A percentile compares a stretch with the other conserved stretches of the same genome.
Evolutionary conservation across 257 asterid genomes (phyloP).

Genomic region (Solanum ossicruentum): DNA sequence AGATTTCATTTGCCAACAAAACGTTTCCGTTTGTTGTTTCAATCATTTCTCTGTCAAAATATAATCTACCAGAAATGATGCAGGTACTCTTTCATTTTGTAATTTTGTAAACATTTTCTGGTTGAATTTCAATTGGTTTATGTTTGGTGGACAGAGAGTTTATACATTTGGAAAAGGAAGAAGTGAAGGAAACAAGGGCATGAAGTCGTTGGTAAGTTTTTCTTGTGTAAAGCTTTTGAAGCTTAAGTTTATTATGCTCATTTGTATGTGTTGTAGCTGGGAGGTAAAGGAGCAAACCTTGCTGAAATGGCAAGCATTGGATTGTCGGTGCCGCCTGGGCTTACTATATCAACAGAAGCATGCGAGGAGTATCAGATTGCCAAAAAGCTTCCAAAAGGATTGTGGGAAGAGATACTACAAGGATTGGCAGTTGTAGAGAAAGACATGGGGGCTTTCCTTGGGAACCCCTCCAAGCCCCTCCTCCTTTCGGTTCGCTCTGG

Average conservation of each 20-base stretch:
- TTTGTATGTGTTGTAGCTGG: constrained; percentile 35
- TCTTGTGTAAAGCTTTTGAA: neutral
- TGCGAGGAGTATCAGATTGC: constrained; percentile 84
- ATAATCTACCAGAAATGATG: neutral
- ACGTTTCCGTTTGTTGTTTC: neutral
- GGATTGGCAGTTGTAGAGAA: constrained; percentile 53
- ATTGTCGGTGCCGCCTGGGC: constrained; percentile 89
- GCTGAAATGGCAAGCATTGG: constrained; percentile 99
- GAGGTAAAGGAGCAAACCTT: constrained; percentile 97
- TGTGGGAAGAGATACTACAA: constrained; percentile 82
- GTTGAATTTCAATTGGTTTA: neutral
- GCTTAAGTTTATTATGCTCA: neutral
- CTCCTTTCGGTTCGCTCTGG: constrained; percentile 91
- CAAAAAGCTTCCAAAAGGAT: constrained; percentile 50
- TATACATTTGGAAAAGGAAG: constrained; percentile 86
- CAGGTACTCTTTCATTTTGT: neutral
- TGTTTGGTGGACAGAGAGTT: constrained; percentile 37
- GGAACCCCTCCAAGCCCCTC: constrained; percentile 74
- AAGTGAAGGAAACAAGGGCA: constrained; percentile 90
- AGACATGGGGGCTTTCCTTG: constrained; percentile 83
- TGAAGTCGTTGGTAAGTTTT: constrained; percentile 78
- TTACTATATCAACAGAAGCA: constrained; percentile 93
- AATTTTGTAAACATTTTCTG: neutral
- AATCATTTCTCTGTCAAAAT: neutral
- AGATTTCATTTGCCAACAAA: neutral